Evolutionary conservation across 2,329 filamentous ascomycete species (phyloP).

Genomic region (Botrytis cinerea): DNA sequence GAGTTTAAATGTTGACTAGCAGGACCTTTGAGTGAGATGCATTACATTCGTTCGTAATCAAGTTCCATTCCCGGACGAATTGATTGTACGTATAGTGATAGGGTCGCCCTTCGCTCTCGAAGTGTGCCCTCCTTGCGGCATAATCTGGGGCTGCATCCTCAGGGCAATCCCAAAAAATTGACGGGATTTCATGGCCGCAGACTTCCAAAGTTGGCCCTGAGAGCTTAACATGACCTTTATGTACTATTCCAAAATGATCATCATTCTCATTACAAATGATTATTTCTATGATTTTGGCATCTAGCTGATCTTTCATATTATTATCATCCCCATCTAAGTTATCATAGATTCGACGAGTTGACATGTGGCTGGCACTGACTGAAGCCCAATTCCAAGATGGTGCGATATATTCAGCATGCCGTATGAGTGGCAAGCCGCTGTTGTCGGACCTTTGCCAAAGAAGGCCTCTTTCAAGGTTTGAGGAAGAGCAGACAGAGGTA

Average conservation of each 20-base stretch:
- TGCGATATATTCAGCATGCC: fast-evolving
- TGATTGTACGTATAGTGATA: too few relatives aligned
- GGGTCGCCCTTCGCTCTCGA: too few relatives aligned
- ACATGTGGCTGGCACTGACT: neutral
- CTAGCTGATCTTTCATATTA: too few relatives aligned
- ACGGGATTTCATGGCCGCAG: fast-evolving
- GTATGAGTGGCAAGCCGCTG: fast-evolving
- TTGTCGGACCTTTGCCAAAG: neutral
- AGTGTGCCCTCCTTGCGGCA: too few relatives aligned
- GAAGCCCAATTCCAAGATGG: neutral
- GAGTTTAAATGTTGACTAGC: too few relatives aligned
- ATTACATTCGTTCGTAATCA: too few relatives aligned
- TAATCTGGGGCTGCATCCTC: too few relatives aligned
- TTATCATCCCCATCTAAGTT: too few relatives aligned
- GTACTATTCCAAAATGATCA: neutral
- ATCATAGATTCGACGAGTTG: too few relatives aligned
- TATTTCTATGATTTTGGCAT: neutral
- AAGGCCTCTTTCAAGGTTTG: neutral
- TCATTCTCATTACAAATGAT: fast-evolving
- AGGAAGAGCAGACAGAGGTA: neutral
- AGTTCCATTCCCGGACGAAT: too few relatives aligned
- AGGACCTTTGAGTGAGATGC: too few relatives aligned
- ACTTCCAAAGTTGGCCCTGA: neutral
- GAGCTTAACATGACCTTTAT: neutral
- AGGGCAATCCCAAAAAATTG: fast-evolving